Conservation (phyloP, 345 rosid genomes). For the Heritiera fomes region DNA sequence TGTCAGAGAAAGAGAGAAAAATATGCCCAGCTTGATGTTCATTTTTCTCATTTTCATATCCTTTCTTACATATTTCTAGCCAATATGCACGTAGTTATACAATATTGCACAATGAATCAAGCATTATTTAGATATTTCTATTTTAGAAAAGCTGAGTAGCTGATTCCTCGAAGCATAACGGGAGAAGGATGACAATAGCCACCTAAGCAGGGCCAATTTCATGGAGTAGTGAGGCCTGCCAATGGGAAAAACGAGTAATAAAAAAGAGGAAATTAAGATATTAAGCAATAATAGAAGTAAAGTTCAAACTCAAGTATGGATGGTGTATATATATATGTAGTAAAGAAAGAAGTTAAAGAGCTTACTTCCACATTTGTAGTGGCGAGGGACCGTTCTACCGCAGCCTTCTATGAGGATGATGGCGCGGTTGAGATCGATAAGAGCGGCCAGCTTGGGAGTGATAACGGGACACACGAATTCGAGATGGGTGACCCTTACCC, state of each 20-base stretch:
- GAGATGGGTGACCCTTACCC: conserved; percentile 30
- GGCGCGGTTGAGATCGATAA: conserved; percentile 38
- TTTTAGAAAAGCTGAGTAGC: no score
- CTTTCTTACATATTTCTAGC: no score
- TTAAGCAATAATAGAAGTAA: no score
- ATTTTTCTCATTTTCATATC: no score
- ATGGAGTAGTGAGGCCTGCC: conserved; percentile 40
- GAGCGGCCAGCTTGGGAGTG: conserved; percentile 34
- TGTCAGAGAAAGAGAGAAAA: no score
- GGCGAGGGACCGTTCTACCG: conserved; percentile 44
- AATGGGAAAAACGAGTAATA: not conserved
- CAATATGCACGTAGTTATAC: no score
- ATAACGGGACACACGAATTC: conserved; percentile 39
- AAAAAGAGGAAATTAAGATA: not conserved
- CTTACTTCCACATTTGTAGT: conserved; percentile 50
- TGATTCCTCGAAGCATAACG: not conserved
- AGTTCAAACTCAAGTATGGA: not conserved
- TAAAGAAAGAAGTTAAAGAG: not conserved
- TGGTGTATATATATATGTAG: no score
- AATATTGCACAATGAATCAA: no score
- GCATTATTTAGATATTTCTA: no score
- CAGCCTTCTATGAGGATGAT: conserved; percentile 40
- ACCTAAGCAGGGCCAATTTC: conserved; percentile 13
- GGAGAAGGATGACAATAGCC: not conserved
- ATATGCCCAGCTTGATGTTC: no score